Evolutionary conservation across 257 asterid species (phyloP).

Genomic region (Solanum appendiculatum): DNA sequence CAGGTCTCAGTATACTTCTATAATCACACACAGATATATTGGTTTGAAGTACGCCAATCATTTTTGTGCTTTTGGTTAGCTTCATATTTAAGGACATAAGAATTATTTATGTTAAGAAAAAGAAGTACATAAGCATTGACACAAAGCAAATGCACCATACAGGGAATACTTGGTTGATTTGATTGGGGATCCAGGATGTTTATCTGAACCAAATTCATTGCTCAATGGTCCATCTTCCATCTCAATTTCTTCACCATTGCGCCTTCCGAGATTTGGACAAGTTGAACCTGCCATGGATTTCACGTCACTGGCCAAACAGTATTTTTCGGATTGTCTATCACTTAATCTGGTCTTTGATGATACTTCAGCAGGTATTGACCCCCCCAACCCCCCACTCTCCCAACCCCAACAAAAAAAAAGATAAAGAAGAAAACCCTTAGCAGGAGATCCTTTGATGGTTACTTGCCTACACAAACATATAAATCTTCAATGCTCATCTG

Average conservation of each 20-base stretch:
- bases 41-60: not conserved
- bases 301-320: conserved; percentile 76
- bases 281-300: conserved; percentile 62
- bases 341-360: conserved; percentile 69
- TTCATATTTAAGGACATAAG: not conserved
- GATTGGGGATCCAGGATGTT: conserved; percentile 73
- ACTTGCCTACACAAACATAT: not conserved
- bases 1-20: not conserved
- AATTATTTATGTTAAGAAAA: not conserved
- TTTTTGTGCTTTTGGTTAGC: not conserved
- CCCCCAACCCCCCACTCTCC: not conserved
- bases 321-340: conserved; percentile 63
- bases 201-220: conserved; percentile 83
- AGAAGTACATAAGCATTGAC: not conserved
- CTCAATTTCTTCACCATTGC: conserved; percentile 84
- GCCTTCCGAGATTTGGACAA: conserved; percentile 68
- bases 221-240: conserved; percentile 88
- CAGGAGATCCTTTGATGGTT: conserved; percentile 31
- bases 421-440: not conserved
- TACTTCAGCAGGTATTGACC: conserved; percentile 43
- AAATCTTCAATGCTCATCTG: not conserved
- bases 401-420: not conserved
- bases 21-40: not conserved
- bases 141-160: conserved; percentile 15
- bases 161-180: conserved; percentile 91